Evolutionary conservation across 2,329 filamentous ascomycete species (phyloP).

Genomic region (Ceratocystis lukuohia): DNA sequence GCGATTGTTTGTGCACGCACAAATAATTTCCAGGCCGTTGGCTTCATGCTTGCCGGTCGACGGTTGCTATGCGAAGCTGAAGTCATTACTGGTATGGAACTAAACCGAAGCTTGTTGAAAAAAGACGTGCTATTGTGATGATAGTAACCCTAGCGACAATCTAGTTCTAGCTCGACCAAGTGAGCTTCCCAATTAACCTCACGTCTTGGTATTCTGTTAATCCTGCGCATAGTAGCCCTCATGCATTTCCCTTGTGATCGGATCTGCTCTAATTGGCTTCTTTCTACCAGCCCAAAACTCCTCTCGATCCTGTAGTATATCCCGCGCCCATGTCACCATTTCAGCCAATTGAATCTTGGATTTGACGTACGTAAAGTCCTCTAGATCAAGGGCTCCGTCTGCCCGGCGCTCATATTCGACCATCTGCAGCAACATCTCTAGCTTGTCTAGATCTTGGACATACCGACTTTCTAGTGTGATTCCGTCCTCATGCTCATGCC

Average conservation of each 20-base stretch:
- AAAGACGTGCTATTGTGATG: not conserved
- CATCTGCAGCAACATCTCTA: conserved; percentile 91
- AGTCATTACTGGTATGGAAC: not conserved
- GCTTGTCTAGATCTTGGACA: conserved; percentile 95
- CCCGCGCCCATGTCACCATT: conserved; percentile 64
- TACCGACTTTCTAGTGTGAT: conserved; percentile 73
- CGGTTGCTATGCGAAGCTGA: not conserved
- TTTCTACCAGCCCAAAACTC: conserved; percentile 50
- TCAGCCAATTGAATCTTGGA: conserved; percentile 60
- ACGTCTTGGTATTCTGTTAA: not conserved
- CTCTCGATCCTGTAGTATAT: conserved; percentile 63
- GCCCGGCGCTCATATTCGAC: conserved; percentile 78
- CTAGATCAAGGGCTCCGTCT: conserved; percentile 55
- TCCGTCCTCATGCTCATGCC: conserved; percentile 91
- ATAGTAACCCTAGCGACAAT: not conserved
- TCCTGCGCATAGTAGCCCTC: conserved; percentile 26
- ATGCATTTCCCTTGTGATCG: conserved; percentile 32
- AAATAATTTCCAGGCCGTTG: not conserved
- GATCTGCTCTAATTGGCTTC: conserved; percentile 7
- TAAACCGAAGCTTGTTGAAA: too few relatives aligned
- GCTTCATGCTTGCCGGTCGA: not conserved
- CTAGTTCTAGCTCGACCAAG: not conserved
- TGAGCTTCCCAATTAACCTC: not conserved
- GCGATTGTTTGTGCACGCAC: not conserved
- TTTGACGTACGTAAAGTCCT: conserved; percentile 76